Evolutionary conservation across 2,329 filamentous ascomycete species (phyloP).

Genomic region (Clonostachys sp.): DNA sequence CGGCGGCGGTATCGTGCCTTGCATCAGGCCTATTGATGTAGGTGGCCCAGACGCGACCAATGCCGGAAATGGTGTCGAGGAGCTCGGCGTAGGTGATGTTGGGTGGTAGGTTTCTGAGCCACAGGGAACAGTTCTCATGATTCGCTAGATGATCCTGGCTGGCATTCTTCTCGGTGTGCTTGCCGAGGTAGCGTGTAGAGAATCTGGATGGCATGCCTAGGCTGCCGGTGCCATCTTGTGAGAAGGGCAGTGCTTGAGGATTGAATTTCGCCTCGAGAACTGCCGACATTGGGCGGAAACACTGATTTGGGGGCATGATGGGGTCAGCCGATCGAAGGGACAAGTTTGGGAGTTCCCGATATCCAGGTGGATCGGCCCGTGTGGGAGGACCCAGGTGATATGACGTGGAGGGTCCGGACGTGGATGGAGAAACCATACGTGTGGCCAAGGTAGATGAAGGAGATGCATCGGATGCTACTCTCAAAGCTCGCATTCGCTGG

Average conservation of each 20-base stretch:
- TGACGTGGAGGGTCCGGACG: too few species aligned
- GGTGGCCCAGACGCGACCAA: conserved; percentile 45
- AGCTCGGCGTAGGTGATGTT: conserved; percentile 35
- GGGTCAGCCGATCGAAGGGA: too few species aligned
- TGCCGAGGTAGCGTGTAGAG: conserved; percentile 27
- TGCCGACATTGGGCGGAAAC: conserved; percentile 6
- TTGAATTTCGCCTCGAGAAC: neutral
- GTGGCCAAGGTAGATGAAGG: too few species aligned
- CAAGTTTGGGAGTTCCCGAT: too few species aligned
- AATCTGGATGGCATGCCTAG: conserved; percentile 10
- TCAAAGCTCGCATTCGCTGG: too few species aligned
- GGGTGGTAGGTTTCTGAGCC: conserved; percentile 45
- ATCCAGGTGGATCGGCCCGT: too few species aligned
- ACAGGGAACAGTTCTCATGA: conserved; percentile 43
- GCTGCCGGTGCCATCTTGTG: neutral
- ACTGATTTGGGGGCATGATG: neutral
- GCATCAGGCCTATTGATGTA: conserved; percentile 44
- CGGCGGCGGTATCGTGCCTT: conserved; percentile 30
- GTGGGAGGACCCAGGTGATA: too few species aligned
- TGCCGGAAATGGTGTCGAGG: conserved; percentile 32
- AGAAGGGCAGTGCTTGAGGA: neutral
- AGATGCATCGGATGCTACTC: too few species aligned
- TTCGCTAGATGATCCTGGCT: conserved; percentile 20
- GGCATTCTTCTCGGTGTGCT: conserved; percentile 26
- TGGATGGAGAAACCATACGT: too few species aligned